Evolutionary conservation across 2,329 filamentous ascomycete species (phyloP).

Genomic region (Neofusicoccum parvum): DNA sequence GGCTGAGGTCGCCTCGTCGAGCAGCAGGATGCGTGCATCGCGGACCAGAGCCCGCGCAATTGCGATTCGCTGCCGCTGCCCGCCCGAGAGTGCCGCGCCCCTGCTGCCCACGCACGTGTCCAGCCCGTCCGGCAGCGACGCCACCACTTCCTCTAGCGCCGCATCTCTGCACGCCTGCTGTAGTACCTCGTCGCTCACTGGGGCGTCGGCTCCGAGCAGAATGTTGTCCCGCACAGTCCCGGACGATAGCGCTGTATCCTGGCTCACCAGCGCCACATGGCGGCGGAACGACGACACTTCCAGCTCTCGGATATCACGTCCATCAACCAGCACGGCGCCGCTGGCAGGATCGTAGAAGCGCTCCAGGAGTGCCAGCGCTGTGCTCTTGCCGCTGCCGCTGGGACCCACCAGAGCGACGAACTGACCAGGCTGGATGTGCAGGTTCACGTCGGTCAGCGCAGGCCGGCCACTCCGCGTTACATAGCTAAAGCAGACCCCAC

Average conservation of each 20-base stretch:
- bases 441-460: conserved; percentile 82
- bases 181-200: conserved; percentile 71
- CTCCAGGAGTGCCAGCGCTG: conserved; percentile 87
- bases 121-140: conserved; percentile 67
- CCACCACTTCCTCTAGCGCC: conserved; percentile 26
- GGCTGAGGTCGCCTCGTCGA: conserved; percentile 36
- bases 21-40: conserved; percentile 73
- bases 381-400: conserved; percentile 91
- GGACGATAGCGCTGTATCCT: conserved; percentile 89
- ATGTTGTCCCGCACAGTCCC: conserved; percentile 80
- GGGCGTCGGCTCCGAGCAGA: conserved; percentile 70
- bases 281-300: conserved; percentile 70
- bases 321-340: conserved; percentile 81
- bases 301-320: conserved; percentile 75
- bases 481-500: conserved; percentile 91
- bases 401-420: conserved; percentile 92
- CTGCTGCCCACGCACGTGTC: conserved; percentile 84
- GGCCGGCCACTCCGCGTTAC: conserved; percentile 88
- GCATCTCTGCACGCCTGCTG: conserved; percentile 79
- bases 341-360: conserved; percentile 90
- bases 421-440: conserved; percentile 73
- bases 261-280: conserved; percentile 79
- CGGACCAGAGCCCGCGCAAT: conserved; percentile 85
- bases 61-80: conserved; percentile 88
- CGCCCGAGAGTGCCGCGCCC: conserved; percentile 80